Conservation (phyloP, 345 rosid genomes). For the Pelargonium nanum region DNA sequence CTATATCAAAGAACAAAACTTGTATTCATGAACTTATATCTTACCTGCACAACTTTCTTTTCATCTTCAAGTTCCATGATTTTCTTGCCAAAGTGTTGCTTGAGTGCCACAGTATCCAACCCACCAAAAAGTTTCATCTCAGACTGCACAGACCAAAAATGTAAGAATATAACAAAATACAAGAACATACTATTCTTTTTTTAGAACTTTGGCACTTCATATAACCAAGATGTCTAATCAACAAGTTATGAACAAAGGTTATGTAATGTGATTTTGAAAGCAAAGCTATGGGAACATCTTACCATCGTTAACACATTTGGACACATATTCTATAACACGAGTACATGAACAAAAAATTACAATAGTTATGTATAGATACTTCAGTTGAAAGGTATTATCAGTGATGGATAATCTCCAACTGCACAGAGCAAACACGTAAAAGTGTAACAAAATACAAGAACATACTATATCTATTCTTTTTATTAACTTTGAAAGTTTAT, state of each 20-base stretch:
- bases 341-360: too few species aligned
- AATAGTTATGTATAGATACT: too few species aligned
- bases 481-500: background rate
- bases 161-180: background rate
- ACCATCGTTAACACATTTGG: too few species aligned
- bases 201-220: background rate
- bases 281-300: background rate
- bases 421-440: slow-evolving; percentile 15
- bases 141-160: slow-evolving; percentile 39
- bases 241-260: background rate
- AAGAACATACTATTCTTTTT: background rate
- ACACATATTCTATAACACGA: too few species aligned
- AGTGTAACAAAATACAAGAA: background rate
- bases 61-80: slow-evolving; percentile 82
- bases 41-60: slow-evolving; percentile 81
- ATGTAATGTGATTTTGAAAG: background rate
- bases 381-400: too few species aligned
- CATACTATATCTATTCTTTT: background rate
- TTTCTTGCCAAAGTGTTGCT: slow-evolving; percentile 95
- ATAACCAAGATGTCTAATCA: background rate
- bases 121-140: slow-evolving; percentile 92
- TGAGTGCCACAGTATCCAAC: slow-evolving; percentile 53
- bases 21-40: slow-evolving; percentile 2
- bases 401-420: slow-evolving; percentile 97
- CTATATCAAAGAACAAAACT: background rate